Evolutionary conservation across 2,329 filamentous ascomycete species (phyloP), one percentile per base, ranked within the genome.

Genomic region (Cryphonectria nitschkei): DNA sequence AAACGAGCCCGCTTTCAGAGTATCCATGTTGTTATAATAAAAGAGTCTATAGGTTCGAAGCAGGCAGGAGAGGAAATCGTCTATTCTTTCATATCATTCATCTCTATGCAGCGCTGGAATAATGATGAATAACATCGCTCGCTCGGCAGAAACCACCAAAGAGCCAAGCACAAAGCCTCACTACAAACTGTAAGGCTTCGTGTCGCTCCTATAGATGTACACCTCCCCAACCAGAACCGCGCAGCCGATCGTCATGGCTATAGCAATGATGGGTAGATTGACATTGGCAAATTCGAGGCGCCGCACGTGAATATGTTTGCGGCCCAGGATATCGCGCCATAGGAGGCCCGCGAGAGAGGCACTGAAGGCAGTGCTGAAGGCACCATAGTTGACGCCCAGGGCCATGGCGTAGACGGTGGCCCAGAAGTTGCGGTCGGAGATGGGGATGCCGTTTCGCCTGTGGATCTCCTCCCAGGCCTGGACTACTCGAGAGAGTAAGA

Each of bases 361-460:
- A 73, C 89, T 92, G 75, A 94, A 92, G 0, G 90, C 89, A 0
- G 88, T 88, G 76, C 90, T 92, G 76, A 93, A 93, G 0, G 91
- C 92, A 4, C 91, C 91, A 70, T 90, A 93, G 78, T 94, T 93
- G 72, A 93, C 89, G 2, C 91, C 91, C 0, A 94, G 80, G 0
- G 91, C 91, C 90, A 93, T 92, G 78, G 87, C 58, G 14, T 64
- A 64, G 0, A 93, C 87, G 0, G 91, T 92, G 0, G 87, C 91
- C 91, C 90, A 93, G 77, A 93, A 93, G 0, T 87, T 91, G 3
- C 91, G 85, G 60, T 93, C 81, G 16, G 82, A 86, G 65, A 93
- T 91, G 0, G 84, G 78, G 1, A 78, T 79, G 0, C 80, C 79
- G 54, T 83, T 85, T 0, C 74, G 71, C 0, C 76, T 69, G 74